A percentile compares a stretch with the other conserved stretches of the same genome.
These are phyloP conservation scores for Dactylorhiza incarnata DNA, from an alignment of 106 monocot species.

Conservation along the genomic window DNA sequence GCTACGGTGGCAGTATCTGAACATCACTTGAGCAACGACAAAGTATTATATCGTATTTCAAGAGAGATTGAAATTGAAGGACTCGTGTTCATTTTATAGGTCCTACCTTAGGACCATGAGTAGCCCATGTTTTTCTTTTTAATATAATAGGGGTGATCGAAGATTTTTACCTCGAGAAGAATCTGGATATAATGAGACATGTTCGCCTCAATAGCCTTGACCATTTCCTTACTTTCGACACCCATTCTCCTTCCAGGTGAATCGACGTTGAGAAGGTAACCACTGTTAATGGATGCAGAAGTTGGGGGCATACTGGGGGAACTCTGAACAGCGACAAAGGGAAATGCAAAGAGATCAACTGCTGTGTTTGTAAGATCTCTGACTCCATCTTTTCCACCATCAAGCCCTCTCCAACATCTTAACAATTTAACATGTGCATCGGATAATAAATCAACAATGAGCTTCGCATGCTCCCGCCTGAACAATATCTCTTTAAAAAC, in stretches of 20 bases:
- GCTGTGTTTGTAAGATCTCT: slow-evolving; percentile 69
- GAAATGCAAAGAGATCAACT: slow-evolving; percentile 91
- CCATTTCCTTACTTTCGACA: slow-evolving; percentile 62
- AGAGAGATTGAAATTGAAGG: too few species aligned
- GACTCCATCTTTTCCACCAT: slow-evolving; percentile 66
- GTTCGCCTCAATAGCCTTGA: slow-evolving; percentile 54
- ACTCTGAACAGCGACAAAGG: slow-evolving; percentile 88
- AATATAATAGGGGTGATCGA: background rate
- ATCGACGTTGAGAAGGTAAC: slow-evolving; percentile 61
- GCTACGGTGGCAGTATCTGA: too few species aligned
- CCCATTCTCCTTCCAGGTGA: slow-evolving; percentile 80
- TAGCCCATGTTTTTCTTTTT: too few species aligned
- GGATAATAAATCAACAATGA: slow-evolving; percentile 52
- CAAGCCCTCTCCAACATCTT: slow-evolving; percentile 65
- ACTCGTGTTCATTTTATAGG: too few species aligned
- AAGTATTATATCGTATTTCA: too few species aligned
- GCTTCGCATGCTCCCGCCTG: slow-evolving; percentile 53
- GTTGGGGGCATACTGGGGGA: slow-evolving; percentile 56
- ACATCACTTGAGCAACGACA: too few species aligned
- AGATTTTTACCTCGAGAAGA: slow-evolving; percentile 61
- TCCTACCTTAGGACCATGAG: too few species aligned
- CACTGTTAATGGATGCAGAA: slow-evolving; percentile 93
- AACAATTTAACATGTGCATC: slow-evolving; percentile 59
- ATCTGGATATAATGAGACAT: slow-evolving; percentile 77
- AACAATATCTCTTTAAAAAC: slow-evolving; percentile 70